Percentiles rank a stretch among this genome's conserved stretches.
phyloP scores from a whole-genome alignment of 345 rosid genomes.

The Geranium rotundifolium region DNA sequence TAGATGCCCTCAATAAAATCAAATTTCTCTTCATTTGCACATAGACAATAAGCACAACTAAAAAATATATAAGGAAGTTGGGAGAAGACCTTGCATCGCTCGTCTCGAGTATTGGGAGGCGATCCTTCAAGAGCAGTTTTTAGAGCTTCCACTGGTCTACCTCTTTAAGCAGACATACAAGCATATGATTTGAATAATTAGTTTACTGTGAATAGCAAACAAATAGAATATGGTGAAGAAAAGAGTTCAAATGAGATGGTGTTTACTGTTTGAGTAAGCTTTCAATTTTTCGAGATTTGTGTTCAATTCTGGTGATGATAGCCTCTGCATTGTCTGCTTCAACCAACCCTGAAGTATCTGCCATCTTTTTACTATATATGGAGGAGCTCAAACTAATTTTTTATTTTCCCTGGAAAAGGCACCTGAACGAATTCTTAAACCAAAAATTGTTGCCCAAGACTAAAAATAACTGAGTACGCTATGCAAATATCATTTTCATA shows the following conservation, averaged over 20 bases:
- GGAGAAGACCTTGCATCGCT: slow-evolving; percentile 70
- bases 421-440: too few relatives aligned
- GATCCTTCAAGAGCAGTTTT: slow-evolving; percentile 91
- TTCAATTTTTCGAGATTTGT: slow-evolving; percentile 82
- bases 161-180: slow-evolving; percentile 12
- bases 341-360: slow-evolving; percentile 35
- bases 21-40: neutral
- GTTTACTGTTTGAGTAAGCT: slow-evolving; percentile 68
- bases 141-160: slow-evolving; percentile 63
- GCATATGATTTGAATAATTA: neutral
- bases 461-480: too few relatives aligned
- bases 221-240: neutral
- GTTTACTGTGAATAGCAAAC: neutral
- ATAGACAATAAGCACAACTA: neutral
- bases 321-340: slow-evolving; percentile 92
- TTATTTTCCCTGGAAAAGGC: too few relatives aligned
- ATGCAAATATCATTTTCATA: too few relatives aligned
- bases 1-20: slow-evolving; percentile 4
- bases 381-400: too few relatives aligned
- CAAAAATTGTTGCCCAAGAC: too few relatives aligned
- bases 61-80: neutral
- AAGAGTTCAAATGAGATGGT: neutral
- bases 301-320: slow-evolving; percentile 78
- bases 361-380: slow-evolving; percentile 19
- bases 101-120: slow-evolving; percentile 72